Base-by-base conservation (phyloP, 164 flowering plant species). In the Sedum album region DNA sequence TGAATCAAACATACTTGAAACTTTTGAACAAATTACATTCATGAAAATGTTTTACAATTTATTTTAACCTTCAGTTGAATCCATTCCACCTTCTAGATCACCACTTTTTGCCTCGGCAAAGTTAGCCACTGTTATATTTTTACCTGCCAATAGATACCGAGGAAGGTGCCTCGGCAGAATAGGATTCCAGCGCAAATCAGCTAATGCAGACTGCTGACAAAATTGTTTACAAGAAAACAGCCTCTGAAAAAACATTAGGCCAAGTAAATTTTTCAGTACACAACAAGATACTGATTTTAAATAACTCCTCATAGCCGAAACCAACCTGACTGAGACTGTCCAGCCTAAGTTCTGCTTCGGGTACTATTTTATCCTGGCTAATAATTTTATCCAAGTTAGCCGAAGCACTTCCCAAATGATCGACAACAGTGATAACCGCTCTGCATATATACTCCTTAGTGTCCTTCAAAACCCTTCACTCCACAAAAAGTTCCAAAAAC, bases 371-470 rank as follows among this genome's bases (percentile, higher is more conserved):
- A 31, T 68, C 74, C 15, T 71, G 39, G 5, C 73, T 73, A 9
- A 89, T 70, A 53, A 68, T 76, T 67, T 41, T 9, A 41, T 85
- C 80, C 9, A 91, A 81, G 73, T 80, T 85, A 2, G 84, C 72
- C 31, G 93, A 83, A 48, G 86, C 86, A 33, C 66, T 77, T 21
- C 97, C 97, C n/a, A 91, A 78, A 78, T 86, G 95, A 80, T 89
- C 97, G 30, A 89, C 88, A 25, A 87, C 77, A 14, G 95, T 79
- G n/a, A 91, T 84, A 60, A 89, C 73, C 9, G 95, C 87, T 69
- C 75, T 84, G 78, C 84, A 80, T 73, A 91, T 66, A 75, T 91
- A 91, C 74, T 89, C 91, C 71, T 85, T 86, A 33, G 93, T 87
- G 72, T 76, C 82, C 7, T 84, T 82, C 73, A 91, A 36, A 42